Base-by-base conservation (phyloP, 768 basidiomycete genomes). In the Suillus lakei region DNA sequence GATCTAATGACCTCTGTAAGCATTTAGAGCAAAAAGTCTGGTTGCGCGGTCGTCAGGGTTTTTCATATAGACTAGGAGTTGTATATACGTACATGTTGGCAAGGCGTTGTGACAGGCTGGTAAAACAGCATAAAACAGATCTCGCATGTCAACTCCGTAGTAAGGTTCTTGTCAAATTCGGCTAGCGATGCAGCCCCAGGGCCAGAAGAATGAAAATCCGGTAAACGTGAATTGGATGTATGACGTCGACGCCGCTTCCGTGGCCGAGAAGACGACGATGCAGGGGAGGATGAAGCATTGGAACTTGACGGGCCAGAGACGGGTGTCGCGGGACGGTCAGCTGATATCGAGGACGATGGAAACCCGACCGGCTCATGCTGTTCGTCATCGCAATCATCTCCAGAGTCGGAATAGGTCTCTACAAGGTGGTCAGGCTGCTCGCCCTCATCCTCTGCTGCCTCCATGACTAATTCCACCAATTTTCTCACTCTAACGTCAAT, bases 21-120 rank as follows among this genome's bases (percentile, higher is more conserved):
- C 97, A 99, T 71, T 86, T 88, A 9, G 87, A 81, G 74, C 97
- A 99, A 79, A 96, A 99, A 0, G 96, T 95, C 93, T 96, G 71
- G 58, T 26, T 7, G 43, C 51, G 73, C 64, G 68, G 67, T 54
- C 38, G 34, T 38, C 36, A 43, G 61, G 30, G 1, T 68, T 62
- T 61, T 58, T 50, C 54, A 41, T 62, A 63, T 21, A 43, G 41
- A 63, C 69, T 46, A 55, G 56, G 61, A 62, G 39, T 41, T 64
- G 63, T 59, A 58, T 54, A 54, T 55, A 83, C 90, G 72, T 73
- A 93, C 94, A 79, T 99, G 97, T 76, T 98, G 96, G 77, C 97
- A 98, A 15, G 94, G 93, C 4, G 96, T 93, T 18, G 97, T 98
- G 60, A 96, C 83, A 6, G 97, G 96, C 68, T 93, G 88, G 78